phyloP scores from a whole-genome alignment of 495 filamentous ascomycete species.

The Penicillium salamii region DNA sequence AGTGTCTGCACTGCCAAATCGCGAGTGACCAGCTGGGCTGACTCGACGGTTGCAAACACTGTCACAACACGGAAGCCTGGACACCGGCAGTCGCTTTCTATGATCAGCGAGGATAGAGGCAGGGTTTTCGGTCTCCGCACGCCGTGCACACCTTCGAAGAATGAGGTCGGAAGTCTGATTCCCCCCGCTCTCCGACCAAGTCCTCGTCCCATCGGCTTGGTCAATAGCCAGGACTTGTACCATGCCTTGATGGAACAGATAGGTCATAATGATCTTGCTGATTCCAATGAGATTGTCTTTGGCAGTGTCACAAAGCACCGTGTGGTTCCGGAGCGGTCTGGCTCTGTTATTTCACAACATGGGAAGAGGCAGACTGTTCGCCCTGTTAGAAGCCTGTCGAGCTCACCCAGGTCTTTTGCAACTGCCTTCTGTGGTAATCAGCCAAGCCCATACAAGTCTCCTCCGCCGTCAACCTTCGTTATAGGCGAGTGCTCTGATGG shows the following conservation, averaged over 20 bases:
- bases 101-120: conserved; percentile 62
- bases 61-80: conserved; percentile 31
- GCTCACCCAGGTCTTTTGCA: conserved; percentile 26
- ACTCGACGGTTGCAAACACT: conserved; percentile 57
- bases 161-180: conserved; percentile 4
- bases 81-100: conserved; percentile 58
- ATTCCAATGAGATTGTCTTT: conserved; percentile 27
- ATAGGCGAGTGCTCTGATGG: conserved; percentile 18
- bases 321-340: conserved; percentile 30
- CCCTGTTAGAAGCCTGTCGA: conserved; percentile 34
- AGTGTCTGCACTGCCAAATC: conserved; percentile 56
- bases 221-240: conserved; percentile 67
- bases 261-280: conserved; percentile 26
- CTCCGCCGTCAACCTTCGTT: conserved; percentile 1
- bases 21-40: conserved; percentile 73
- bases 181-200: conserved; percentile 13
- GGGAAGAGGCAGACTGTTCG: conserved; percentile 28
- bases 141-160: conserved; percentile 11
- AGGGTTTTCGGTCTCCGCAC: conserved; percentile 40
- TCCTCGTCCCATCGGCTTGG: conserved; percentile 20
- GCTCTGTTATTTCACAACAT: conserved; percentile 25
- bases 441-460: conserved; percentile 18
- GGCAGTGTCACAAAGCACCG: conserved; percentile 33
- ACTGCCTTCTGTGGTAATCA: conserved; percentile 24
- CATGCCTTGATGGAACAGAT: conserved; percentile 71